Evolutionary conservation across 1,284 basidiomycete species (phyloP).

Genomic region (Melampsora americana): DNA sequence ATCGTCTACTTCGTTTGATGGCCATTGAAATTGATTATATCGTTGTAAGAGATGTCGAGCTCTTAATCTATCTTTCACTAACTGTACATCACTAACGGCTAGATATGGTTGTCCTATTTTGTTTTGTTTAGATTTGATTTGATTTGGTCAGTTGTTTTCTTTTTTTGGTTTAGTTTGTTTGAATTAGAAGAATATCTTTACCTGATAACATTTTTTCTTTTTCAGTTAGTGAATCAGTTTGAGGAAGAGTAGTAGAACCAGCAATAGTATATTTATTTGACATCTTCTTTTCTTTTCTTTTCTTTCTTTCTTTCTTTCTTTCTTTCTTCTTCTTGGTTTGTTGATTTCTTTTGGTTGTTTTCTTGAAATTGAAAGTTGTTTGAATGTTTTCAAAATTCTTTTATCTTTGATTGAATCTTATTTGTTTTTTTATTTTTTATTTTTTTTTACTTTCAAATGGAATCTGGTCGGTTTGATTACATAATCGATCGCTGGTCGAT

Average conservation of each 20-base stretch:
- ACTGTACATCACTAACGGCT: slow-evolving; percentile 14
- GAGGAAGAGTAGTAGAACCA: slow-evolving; percentile 15
- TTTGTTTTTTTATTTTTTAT: too few species aligned
- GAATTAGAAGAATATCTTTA: background rate
- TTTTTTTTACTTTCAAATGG: too few species aligned
- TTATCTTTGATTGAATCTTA: too few species aligned
- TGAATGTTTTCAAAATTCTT: too few species aligned
- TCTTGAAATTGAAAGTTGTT: too few species aligned
- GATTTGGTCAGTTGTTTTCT: background rate
- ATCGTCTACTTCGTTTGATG: slow-evolving; percentile 23
- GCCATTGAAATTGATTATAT: slow-evolving; percentile 28
- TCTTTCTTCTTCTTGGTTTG: too few species aligned
- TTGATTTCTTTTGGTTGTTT: too few species aligned
- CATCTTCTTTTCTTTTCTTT: too few species aligned
- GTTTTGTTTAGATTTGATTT: background rate
- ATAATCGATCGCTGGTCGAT: too few species aligned
- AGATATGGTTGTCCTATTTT: slow-evolving; percentile 21
- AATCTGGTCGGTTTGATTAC: too few species aligned
- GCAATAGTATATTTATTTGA: too few species aligned
- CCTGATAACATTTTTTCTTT: slow-evolving; percentile 29
- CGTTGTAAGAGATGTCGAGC: slow-evolving; percentile 8
- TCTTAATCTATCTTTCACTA: slow-evolving; percentile 20
- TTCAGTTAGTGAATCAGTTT: slow-evolving; percentile 4
- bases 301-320: too few species aligned
- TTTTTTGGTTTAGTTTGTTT: background rate